Evolutionary conservation across 2,329 filamentous ascomycete genomes (phyloP), one percentile per base, ranked within the genome.

Genomic region (Ascochyta fabae): DNA sequence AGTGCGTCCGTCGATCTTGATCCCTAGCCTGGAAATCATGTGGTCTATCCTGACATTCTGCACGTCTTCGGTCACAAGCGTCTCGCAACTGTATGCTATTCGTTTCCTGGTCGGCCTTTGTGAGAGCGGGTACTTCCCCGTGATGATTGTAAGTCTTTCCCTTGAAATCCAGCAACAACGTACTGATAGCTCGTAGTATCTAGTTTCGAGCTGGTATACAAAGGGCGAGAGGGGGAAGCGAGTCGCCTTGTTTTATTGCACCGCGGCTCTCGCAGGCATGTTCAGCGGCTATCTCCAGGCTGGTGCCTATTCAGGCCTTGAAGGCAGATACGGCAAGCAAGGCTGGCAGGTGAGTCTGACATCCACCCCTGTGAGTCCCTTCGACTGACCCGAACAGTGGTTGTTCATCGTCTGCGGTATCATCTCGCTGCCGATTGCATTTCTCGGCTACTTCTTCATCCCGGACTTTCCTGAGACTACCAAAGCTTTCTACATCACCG

Each of bases 171-270:
- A 19, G 22, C 13, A 3, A 2, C 12, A 35, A 9, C 15, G 10
- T 42, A 34, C 61, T 53, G 59, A 47, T 19, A 3, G 2, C 8
- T 1, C 9, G 1, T 10, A 64, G 57, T 72, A 71, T 45, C 53
- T 79, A 9, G 62, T 79, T 0, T 72, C 75, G 2, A 76, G 74
- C 6, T 80, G 77, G 78, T 80, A 80, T 47, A 79, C 74, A 0
- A 73, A 76, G 48, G 66, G 58, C 39, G 71, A 75, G 42, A 51
- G 72, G 24, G 68, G 68, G 16, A 68, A 72, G 33, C 67, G 72
- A n/a, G 65, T 71, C 3, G 66, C 66, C 1, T 46, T 75, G 3
- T 75, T 75, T 42, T 73, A 67, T 50, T 69, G 70, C 43, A 70
- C 71, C 1, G 67, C 67, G 12, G 62, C 69, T 2, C 58, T 74